Percentiles rank a stretch among this genome's conserved stretches.
Evolutionary conservation across 768 basidiomycete genomes (phyloP).

Genomic region (Rhizopogon roseolus): DNA sequence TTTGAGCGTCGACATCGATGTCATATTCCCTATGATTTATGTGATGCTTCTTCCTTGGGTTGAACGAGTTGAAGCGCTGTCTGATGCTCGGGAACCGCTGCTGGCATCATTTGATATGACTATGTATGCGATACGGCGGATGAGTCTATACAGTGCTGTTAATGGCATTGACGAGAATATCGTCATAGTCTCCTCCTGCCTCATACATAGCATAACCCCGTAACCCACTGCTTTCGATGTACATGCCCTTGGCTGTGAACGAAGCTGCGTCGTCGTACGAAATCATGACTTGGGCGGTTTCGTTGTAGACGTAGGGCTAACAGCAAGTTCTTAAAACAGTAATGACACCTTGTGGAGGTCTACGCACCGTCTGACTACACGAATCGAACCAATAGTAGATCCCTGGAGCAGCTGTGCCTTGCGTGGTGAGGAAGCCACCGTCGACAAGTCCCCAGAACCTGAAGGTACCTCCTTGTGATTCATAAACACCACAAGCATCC

Average conservation of each 20-base stretch:
- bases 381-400: constrained; percentile 53
- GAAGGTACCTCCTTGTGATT: constrained; percentile 41
- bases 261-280: constrained; percentile 64
- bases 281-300: constrained; percentile 47
- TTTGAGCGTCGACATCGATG: too few relatives aligned
- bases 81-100: too few relatives aligned
- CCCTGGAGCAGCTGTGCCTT: constrained; percentile 45
- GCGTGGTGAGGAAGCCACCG: constrained; percentile 44
- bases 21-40: too few relatives aligned
- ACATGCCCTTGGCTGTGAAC: constrained; percentile 53
- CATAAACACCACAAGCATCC: constrained; percentile 58
- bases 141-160: constrained; percentile 18
- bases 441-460: constrained; percentile 61
- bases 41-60: too few relatives aligned
- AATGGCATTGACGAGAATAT: constrained; percentile 57
- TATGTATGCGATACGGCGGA: neutral
- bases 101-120: too few relatives aligned
- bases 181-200: constrained; percentile 53
- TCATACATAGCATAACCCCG: constrained; percentile 67
- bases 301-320: constrained; percentile 70
- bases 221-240: constrained; percentile 44
- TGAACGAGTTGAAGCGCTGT: too few relatives aligned
- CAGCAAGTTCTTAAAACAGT: constrained; percentile 1
- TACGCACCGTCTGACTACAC: constrained; percentile 71
- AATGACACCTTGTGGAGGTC: neutral